These are phyloP conservation scores for Escallonia herrerae DNA, from an alignment of 129 eudicot genomes.

Conservation along the genomic window DNA sequence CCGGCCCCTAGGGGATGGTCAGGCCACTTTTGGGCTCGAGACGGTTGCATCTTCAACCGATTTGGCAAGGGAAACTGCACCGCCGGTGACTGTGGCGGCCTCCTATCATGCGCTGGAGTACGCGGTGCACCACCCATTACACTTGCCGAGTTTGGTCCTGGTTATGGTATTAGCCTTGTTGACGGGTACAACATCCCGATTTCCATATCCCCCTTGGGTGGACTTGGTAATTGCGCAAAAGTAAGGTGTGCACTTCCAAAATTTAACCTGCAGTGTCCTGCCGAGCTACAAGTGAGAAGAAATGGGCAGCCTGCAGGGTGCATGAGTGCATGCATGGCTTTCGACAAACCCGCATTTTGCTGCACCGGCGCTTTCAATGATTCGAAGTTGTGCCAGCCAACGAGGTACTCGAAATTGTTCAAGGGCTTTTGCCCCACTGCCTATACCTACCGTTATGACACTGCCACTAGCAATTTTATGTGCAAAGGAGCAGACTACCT, in stretches of 20 bases:
- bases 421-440: no score
- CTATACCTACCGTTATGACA: no score
- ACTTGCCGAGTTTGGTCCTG: slow-evolving; percentile 49
- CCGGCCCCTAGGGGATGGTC: slow-evolving; percentile 57
- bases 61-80: slow-evolving; percentile 41
- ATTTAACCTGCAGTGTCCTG: slow-evolving; percentile 44
- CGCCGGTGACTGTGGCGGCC: slow-evolving; percentile 46
- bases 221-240: slow-evolving; percentile 30
- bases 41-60: slow-evolving; percentile 37
- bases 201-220: slow-evolving; percentile 45
- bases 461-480: no score
- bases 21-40: slow-evolving; percentile 68
- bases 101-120: slow-evolving; percentile 39
- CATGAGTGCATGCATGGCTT: slow-evolving; percentile 50
- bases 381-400: no score
- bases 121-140: slow-evolving; percentile 62
- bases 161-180: slow-evolving; percentile 69
- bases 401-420: no score
- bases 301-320: slow-evolving; percentile 34
- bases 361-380: slow-evolving; percentile 9
- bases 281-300: slow-evolving; percentile 24
- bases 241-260: slow-evolving; percentile 33
- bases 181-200: slow-evolving; percentile 67
- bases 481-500: no score
- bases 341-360: slow-evolving; percentile 36